Conservation (phyloP, 208 protist genomes). For the Crithidia acanthocephali region DNA sequence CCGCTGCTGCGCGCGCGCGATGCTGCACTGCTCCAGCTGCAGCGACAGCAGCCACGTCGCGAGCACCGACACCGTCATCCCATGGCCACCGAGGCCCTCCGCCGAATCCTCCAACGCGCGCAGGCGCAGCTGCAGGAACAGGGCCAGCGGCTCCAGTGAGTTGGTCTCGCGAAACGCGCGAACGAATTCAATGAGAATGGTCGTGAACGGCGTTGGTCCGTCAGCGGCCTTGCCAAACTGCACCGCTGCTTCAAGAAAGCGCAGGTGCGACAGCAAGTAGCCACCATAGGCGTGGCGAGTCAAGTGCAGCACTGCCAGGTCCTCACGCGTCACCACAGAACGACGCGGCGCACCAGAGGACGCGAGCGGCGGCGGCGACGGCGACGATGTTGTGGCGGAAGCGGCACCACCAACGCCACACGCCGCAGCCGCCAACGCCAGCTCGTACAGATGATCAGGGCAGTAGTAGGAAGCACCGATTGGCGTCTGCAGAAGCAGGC, state of each 20-base stretch:
- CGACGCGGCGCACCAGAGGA: neutral
- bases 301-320: neutral
- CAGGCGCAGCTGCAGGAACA: constrained; percentile 23
- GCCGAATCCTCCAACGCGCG: constrained; percentile 17
- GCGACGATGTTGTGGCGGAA: too few relatives aligned
- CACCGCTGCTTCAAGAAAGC: constrained; percentile 24
- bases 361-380: neutral
- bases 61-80: constrained; percentile 23
- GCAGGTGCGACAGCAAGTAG: constrained; percentile 20
- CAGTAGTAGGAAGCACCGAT: constrained; percentile 13
- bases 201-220: constrained; percentile 14
- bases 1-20: constrained; percentile 6
- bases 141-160: constrained; percentile 18
- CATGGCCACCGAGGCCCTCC: constrained; percentile 18
- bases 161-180: constrained; percentile 17
- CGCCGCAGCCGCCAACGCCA: constrained; percentile 12
- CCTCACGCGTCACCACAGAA: constrained; percentile 1
- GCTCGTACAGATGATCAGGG: constrained; percentile 22
- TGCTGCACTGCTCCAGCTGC: constrained; percentile 25
- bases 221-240: constrained; percentile 21
- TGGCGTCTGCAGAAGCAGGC: constrained; percentile 14
- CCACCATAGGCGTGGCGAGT: constrained; percentile 22
- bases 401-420: neutral
- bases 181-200: constrained; percentile 13
- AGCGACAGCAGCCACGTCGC: constrained; percentile 29